Conservation (phyloP, 345 rosid genomes). For the Hirschfeldia incana region DNA sequence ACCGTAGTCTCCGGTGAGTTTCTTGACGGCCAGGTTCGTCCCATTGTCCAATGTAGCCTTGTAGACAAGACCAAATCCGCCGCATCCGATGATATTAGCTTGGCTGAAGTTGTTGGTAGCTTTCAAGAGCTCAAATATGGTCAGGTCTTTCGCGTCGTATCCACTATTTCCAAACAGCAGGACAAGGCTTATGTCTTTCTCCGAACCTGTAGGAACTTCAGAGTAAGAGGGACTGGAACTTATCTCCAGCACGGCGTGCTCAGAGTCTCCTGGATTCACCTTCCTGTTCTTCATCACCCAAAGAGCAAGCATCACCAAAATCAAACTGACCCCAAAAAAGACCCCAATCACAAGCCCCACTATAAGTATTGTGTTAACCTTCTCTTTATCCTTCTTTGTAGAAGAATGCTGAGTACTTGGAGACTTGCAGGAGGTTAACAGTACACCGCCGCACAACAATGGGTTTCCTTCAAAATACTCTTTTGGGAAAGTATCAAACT, state of each 20-base stretch:
- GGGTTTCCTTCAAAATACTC: slow-evolving; percentile 76
- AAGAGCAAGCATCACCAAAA: slow-evolving; percentile 52
- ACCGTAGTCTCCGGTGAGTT: slow-evolving; percentile 61
- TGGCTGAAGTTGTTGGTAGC: slow-evolving; percentile 61
- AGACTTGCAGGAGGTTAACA: slow-evolving; percentile 53
- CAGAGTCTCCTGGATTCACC: slow-evolving; percentile 54
- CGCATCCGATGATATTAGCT: slow-evolving; percentile 63
- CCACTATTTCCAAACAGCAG: slow-evolving; percentile 47
- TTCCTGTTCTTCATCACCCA: slow-evolving; percentile 77
- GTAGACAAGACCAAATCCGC: slow-evolving; percentile 66
- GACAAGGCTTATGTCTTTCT: slow-evolving; percentile 54
- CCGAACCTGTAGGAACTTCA: slow-evolving; percentile 42
- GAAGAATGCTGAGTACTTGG: slow-evolving; percentile 24
- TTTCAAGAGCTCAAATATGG: slow-evolving; percentile 56
- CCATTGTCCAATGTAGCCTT: slow-evolving; percentile 55
- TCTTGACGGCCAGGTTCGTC: slow-evolving; percentile 56
- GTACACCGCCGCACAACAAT: slow-evolving; percentile 59
- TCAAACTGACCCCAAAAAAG: slow-evolving; percentile 57
- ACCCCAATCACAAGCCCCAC: slow-evolving; percentile 69
- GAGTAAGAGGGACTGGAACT: slow-evolving; percentile 47
- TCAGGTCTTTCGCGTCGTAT: slow-evolving; percentile 54
- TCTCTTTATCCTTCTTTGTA: slow-evolving; percentile 15
- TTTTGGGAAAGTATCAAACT: slow-evolving; percentile 78
- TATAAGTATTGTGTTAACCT: slow-evolving; percentile 47
- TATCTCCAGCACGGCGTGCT: slow-evolving; percentile 47